Evolutionary conservation across 2,329 filamentous ascomycete genomes (phyloP), one percentile per base, ranked within the genome.

Genomic region (Xylaria sp.): DNA sequence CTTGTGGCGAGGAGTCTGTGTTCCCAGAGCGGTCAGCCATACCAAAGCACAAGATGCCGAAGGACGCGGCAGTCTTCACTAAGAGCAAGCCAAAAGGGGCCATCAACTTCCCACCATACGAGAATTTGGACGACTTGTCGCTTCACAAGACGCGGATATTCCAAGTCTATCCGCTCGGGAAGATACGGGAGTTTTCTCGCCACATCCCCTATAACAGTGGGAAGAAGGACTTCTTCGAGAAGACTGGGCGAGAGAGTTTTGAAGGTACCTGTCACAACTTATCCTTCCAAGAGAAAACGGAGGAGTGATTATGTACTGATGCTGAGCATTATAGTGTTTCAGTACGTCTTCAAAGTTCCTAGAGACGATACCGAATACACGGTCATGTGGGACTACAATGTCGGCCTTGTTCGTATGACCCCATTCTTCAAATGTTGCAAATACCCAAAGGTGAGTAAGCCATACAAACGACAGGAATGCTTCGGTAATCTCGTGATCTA

Each of bases 341-440:
- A 94, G 75, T 98, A 98, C 80, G 89, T 88, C 44, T 98, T 97
- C 84, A 88, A 85, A 74, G 79, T 91, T 3, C 92, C 92, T 0
- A 89, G 86, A 12, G 88, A 92, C 55, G 86, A 90, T 1, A 86
- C 85, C 71, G 85, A 88, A 62, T 94, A 92, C 79, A 89, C 88
- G 0, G 90, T 98, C 70, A 94, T 98, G 89, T 99, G 96, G 96
- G 96, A 99, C 80, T 98, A 98, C 83, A 95, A 97, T 75, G 89
- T 95, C 70, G 96, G 96, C 9, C 90, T 98, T 37, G 94, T 98
- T 71, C 91, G 95, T 70, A 97, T 97, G 81, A 98, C 94, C 1
- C 92, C 94, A 34, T 93, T 98, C 78, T 98, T 98, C 87, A 97
- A 97, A 80, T 94, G 92, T 73, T 91, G 91, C 78, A 90, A 91